phyloP scores from a whole-genome alignment of 495 filamentous ascomycete species.

The Penicillium nucicola region DNA sequence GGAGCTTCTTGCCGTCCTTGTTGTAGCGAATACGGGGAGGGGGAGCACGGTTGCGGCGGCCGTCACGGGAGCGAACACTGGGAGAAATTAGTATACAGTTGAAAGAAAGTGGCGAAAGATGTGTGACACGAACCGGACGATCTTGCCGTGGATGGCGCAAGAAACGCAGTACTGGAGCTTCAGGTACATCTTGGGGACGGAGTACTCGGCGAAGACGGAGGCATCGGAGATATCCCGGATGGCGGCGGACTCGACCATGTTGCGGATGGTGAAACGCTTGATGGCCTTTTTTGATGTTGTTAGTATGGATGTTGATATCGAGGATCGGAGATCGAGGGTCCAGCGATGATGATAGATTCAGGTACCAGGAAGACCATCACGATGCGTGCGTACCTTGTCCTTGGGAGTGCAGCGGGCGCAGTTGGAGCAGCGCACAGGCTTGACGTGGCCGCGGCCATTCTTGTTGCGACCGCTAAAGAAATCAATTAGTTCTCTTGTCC shows the following conservation, averaged over 20 bases:
- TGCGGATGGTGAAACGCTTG: conserved; percentile 99
- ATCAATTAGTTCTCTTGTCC: conserved; percentile 21
- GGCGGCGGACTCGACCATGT: conserved; percentile 99
- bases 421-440: conserved; percentile 99
- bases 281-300: conserved; percentile 58
- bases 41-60: conserved; percentile 97
- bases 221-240: conserved; percentile 99
- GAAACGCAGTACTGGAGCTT: conserved; percentile 99
- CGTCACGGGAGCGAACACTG: conserved; percentile 95
- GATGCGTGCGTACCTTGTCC: conserved; percentile 60
- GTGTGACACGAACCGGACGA: conserved; percentile 79
- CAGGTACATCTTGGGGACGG: conserved; percentile 99
- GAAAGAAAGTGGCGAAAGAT: neutral
- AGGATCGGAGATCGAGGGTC: too few relatives aligned
- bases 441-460: conserved; percentile 99
- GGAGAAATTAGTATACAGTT: conserved; percentile 14
- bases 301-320: too few relatives aligned
- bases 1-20: conserved; percentile 99
- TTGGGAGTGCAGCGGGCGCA: conserved; percentile 99
- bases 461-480: conserved; percentile 89
- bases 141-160: conserved; percentile 99
- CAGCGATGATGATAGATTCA: too few relatives aligned
- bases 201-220: conserved; percentile 98
- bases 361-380: too few relatives aligned
- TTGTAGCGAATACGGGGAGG: conserved; percentile 97